Percentiles rank a stretch among this genome's conserved stretches.
Conservation (phyloP, 2,329 filamentous ascomycete genomes). For the Fusarium denticulatum region DNA sequence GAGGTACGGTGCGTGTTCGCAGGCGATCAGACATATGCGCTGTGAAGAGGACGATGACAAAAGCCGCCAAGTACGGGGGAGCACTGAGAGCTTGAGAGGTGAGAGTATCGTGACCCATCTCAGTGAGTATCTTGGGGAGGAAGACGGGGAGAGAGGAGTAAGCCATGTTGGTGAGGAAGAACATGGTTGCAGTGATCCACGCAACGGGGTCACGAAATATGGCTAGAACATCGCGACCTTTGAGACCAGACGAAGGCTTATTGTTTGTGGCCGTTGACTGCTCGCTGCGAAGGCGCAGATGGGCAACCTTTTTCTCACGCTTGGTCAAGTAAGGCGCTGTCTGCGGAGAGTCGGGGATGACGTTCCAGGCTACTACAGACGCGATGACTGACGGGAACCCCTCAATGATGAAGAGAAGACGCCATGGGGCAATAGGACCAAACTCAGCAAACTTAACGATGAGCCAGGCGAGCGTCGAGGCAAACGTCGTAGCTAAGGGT, state of each 20-base stretch:
- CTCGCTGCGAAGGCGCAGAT: constrained; percentile 70
- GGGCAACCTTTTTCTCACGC: constrained; percentile 75
- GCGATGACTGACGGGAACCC: constrained; percentile 85
- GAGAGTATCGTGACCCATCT: constrained; percentile 77
- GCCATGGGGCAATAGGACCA: constrained; percentile 81
- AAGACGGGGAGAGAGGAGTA: constrained; percentile 91
- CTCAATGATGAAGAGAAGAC: constrained; percentile 85
- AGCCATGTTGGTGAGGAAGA: constrained; percentile 88
- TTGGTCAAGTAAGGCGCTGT: constrained; percentile 70
- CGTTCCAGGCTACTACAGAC: constrained; percentile 76
- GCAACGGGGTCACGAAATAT: constrained; percentile 49
- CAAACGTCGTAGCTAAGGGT: constrained; percentile 79
- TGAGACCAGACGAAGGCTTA: constrained; percentile 52
- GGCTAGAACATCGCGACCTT: constrained; percentile 65
- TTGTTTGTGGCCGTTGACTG: constrained; percentile 43
- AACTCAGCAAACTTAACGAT: constrained; percentile 75
- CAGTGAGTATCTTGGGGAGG: constrained; percentile 79
- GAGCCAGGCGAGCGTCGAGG: constrained; percentile 80
- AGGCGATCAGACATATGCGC: constrained; percentile 76
- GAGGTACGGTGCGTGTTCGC: constrained; percentile 69
- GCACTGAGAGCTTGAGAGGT: constrained; percentile 81
- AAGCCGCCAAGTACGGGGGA: constrained; percentile 82
- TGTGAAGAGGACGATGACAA: constrained; percentile 75
- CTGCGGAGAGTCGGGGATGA: constrained; percentile 80
- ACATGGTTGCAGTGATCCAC: constrained; percentile 82